These are phyloP conservation scores for Dioszegia crocea DNA, from an alignment of 768 basidiomycete species.

Conservation along the genomic window DNA sequence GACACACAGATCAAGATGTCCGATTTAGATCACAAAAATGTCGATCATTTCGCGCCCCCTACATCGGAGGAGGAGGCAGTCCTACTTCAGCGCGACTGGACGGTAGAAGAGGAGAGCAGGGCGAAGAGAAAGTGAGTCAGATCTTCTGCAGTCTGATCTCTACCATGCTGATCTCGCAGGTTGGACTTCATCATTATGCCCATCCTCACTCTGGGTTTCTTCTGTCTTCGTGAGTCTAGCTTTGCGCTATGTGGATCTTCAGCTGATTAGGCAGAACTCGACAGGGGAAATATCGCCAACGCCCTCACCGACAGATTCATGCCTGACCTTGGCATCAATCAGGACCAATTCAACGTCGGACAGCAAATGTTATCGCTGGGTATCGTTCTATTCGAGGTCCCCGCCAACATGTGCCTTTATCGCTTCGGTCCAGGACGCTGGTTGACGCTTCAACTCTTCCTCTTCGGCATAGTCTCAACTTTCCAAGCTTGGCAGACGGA, in stretches of 20 bases:
- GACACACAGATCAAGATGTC: not conserved
- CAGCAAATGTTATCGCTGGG: slow-evolving; percentile 41
- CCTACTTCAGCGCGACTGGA: slow-evolving; percentile 11
- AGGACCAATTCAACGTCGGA: slow-evolving; percentile 35
- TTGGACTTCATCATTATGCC: slow-evolving; percentile 35
- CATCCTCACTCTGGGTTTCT: slow-evolving; percentile 30
- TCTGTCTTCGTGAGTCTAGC: slow-evolving; percentile 22
- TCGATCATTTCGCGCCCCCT: slow-evolving; percentile 1
- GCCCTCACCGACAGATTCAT: slow-evolving; percentile 27
- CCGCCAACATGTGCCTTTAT: slow-evolving; percentile 26
- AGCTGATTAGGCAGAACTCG: slow-evolving; percentile 7
- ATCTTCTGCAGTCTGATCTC: not conserved
- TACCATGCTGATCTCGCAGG: slow-evolving; percentile 11
- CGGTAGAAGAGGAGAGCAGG: slow-evolving; percentile 11
- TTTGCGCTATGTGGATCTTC: not conserved
- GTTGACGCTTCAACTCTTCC: slow-evolving; percentile 36
- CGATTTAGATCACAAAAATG: not conserved
- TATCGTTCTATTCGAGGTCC: slow-evolving; percentile 44
- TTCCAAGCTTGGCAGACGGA: slow-evolving; percentile 38
- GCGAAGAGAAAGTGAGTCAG: slow-evolving; percentile 18
- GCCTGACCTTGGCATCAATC: slow-evolving; percentile 27
- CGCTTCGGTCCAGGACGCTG: slow-evolving; percentile 28
- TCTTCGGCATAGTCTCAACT: slow-evolving; percentile 36
- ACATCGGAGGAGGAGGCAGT: slow-evolving; percentile 11
- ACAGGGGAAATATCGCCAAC: slow-evolving; percentile 25